phyloP scores from a whole-genome alignment of 495 filamentous ascomycete genomes.

The Geopyxis carbonaria region DNA sequence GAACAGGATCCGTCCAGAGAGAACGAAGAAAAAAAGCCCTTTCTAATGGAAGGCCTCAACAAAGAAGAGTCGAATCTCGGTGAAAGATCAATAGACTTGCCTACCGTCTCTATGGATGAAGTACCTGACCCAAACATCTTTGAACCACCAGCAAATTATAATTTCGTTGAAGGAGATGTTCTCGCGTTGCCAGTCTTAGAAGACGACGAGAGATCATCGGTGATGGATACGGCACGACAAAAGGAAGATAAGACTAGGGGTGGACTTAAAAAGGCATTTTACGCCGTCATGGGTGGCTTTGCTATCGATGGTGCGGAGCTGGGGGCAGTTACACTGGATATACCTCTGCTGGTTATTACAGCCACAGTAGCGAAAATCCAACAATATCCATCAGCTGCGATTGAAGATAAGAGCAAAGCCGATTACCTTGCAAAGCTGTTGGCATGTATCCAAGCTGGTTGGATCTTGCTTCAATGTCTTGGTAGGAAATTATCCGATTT shows the following conservation, averaged over 20 bases:
- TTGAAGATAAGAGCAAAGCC: conserved; percentile 25
- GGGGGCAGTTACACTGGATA: neutral
- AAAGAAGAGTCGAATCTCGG: too few relatives aligned
- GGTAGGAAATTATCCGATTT: conserved; percentile 13
- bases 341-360: neutral
- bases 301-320: neutral
- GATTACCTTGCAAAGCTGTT: conserved; percentile 21
- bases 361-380: too few relatives aligned
- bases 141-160: too few relatives aligned
- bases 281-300: conserved; percentile 8
- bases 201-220: too few relatives aligned
- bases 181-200: too few relatives aligned
- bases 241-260: neutral
- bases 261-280: conserved; percentile 1
- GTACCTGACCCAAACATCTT: too few relatives aligned
- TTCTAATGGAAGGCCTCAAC: too few relatives aligned
- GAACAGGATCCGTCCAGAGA: too few relatives aligned
- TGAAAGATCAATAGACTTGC: too few relatives aligned
- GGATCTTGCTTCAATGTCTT: conserved; percentile 26
- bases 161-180: too few relatives aligned
- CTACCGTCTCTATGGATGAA: too few relatives aligned
- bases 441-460: conserved; percentile 25
- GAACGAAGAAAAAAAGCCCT: too few relatives aligned
- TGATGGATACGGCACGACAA: neutral
- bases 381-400: neutral